Percentiles rank a stretch among this genome's conserved stretches.
phyloP scores from a whole-genome alignment of 108 stramenopile species.

The Cyclotella distinguenda region DNA sequence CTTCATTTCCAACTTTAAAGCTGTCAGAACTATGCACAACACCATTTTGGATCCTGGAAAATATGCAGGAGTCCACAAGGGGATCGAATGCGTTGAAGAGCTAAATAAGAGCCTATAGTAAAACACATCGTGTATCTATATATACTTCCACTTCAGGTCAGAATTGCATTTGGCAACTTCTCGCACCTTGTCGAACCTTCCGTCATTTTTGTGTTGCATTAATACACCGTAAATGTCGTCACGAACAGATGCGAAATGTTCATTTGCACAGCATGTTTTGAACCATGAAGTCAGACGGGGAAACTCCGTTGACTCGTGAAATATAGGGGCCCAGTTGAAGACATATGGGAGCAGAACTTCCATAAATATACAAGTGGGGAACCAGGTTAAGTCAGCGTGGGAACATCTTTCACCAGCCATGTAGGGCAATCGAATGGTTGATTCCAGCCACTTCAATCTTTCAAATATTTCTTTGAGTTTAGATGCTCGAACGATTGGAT shows the following conservation, averaged over 20 bases:
- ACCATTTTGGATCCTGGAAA: too few species aligned
- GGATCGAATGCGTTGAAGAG: too few species aligned
- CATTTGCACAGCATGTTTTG: conserved; percentile 21
- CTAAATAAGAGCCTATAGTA: too few species aligned
- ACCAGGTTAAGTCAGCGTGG: conserved; percentile 58
- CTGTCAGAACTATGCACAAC: too few species aligned
- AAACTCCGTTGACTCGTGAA: conserved; percentile 33
- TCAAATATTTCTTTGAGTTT: conserved; percentile 53
- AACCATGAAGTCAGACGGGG: conserved; percentile 38
- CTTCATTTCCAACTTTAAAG: background rate
- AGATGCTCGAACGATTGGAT: conserved; percentile 32
- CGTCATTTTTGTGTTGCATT: conserved; percentile 16
- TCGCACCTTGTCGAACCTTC: conserved; percentile 32
- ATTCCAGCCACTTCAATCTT: conserved; percentile 45
- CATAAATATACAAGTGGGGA: conserved; percentile 55
- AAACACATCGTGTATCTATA: conserved; percentile 4
- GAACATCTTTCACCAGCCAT: conserved; percentile 43
- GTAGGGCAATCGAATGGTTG: conserved; percentile 23
- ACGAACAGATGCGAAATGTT: conserved; percentile 28
- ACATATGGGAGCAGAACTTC: conserved; percentile 47
- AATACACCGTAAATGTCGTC: conserved; percentile 32
- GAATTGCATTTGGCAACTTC: conserved; percentile 20
- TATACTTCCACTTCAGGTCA: conserved; percentile 44
- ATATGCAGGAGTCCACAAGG: too few species aligned
- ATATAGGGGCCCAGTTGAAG: conserved; percentile 46